Evolutionary conservation across 2,329 filamentous ascomycete species (phyloP).

Genomic region (Zymoseptoria crescenta): DNA sequence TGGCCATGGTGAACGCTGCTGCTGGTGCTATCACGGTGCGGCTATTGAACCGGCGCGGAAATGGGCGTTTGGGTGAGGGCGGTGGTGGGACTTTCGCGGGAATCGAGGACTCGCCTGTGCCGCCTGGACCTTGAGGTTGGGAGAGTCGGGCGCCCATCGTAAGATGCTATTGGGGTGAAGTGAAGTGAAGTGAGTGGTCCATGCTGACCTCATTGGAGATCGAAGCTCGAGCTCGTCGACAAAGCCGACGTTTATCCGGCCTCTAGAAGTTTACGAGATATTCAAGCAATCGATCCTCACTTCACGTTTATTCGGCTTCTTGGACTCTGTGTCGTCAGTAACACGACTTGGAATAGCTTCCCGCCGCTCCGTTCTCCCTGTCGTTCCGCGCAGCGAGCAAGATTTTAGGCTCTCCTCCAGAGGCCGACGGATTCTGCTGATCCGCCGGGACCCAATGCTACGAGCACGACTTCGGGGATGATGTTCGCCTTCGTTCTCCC

Average conservation of each 20-base stretch:
- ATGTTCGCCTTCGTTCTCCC: no score
- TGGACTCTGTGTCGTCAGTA: no score
- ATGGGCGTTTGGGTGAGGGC: slow-evolving; percentile 27
- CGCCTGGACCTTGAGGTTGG: slow-evolving; percentile 36
- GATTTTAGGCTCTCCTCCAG: no score
- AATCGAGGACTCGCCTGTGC: slow-evolving; percentile 35
- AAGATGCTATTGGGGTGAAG: background rate
- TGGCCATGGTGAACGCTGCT: slow-evolving; percentile 57
- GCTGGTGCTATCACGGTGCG: slow-evolving; percentile 49
- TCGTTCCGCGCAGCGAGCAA: no score
- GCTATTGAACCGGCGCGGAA: slow-evolving; percentile 25
- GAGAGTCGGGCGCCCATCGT: slow-evolving; percentile 43
- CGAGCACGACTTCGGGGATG: no score
- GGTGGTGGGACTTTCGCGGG: slow-evolving; percentile 25
- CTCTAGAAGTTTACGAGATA: background rate
- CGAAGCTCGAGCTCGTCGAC: background rate
- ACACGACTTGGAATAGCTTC: no score
- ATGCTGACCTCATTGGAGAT: background rate
- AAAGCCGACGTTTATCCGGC: background rate
- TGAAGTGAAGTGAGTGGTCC: background rate
- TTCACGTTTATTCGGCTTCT: no score
- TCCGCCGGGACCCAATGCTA: no score
- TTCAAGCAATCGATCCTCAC: no score
- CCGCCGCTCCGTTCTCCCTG: no score
- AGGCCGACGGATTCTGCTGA: no score